A percentile compares a stretch with the other conserved stretches of the same genome.
phyloP scores from a whole-genome alignment of 2,329 filamentous ascomycete genomes.

The Fusarium pseudoanthophilum region DNA sequence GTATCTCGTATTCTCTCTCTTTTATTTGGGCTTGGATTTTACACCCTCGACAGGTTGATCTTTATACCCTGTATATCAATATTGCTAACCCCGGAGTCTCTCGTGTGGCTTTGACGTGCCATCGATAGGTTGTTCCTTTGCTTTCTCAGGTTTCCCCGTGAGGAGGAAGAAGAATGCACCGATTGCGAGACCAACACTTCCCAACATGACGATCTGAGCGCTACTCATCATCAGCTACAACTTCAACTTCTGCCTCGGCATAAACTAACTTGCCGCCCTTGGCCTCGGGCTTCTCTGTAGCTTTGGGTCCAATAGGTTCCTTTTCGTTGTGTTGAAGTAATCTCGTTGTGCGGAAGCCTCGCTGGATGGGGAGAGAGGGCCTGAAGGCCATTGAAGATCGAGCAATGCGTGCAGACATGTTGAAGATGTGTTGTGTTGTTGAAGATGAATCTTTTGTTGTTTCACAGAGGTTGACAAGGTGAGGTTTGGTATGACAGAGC shows the following conservation, averaged over 20 bases:
- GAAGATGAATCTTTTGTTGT: neutral
- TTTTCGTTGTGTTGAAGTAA: neutral
- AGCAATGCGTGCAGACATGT: constrained; percentile 29
- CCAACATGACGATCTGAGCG: constrained; percentile 10
- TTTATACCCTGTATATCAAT: neutral
- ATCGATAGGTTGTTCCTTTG: constrained; percentile 22
- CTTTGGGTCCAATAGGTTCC: constrained; percentile 11
- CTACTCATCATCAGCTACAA: constrained; percentile 1
- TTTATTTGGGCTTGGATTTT: neutral
- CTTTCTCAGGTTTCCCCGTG: constrained; percentile 3
- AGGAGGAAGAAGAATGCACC: constrained; percentile 33
- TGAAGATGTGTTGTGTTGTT: neutral
- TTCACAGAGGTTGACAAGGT: neutral
- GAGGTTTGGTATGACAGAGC: neutral
- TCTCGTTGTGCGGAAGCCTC: constrained; percentile 13
- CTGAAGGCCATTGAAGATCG: constrained; percentile 27
- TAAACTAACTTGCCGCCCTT: constrained; percentile 10
- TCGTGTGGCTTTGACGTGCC: neutral
- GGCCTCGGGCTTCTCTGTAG: neutral
- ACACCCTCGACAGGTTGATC: neutral
- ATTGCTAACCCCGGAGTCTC: neutral
- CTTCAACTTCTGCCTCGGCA: neutral
- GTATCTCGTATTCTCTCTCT: neutral
- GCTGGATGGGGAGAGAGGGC: constrained; percentile 15
- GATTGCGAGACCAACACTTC: constrained; percentile 29